These are phyloP conservation scores for Diutina siamensis DNA, from an alignment of 1,139 yeast species.

Conservation along the genomic window DNA sequence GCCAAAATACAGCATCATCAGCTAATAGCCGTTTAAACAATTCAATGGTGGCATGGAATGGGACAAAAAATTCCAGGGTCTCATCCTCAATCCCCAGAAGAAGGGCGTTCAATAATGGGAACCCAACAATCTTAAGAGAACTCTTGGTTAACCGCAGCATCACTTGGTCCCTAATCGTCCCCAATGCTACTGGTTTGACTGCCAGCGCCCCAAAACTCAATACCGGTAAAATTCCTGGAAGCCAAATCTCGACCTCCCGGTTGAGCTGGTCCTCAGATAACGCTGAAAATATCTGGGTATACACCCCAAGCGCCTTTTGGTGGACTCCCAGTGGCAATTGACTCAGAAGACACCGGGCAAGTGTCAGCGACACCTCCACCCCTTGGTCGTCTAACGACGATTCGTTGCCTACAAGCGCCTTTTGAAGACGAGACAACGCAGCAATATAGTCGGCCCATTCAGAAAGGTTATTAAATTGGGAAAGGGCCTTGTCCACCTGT, in stretches of 20 bases:
- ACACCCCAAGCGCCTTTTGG: conserved; percentile 71
- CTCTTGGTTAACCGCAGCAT: conserved; percentile 35
- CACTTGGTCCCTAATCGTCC: conserved; percentile 23
- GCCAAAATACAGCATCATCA: conserved; percentile 82
- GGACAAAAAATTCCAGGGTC: conserved; percentile 66
- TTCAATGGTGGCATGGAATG: conserved; percentile 50
- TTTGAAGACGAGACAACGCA: conserved; percentile 65
- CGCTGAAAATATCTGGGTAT: conserved; percentile 54
- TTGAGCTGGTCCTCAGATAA: conserved; percentile 43
- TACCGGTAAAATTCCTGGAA: conserved; percentile 81
- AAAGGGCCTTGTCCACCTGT: conserved; percentile 56
- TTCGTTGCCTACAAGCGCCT: conserved; percentile 35
- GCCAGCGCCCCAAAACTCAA: conserved; percentile 82
- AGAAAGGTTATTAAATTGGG: conserved; percentile 70
- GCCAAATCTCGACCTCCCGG: conserved; percentile 53
- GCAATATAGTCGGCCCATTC: conserved; percentile 99
- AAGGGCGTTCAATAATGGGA: conserved; percentile 62
- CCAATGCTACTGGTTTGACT: conserved; percentile 44
- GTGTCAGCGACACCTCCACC: conserved; percentile 36
- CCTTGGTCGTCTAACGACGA: conserved; percentile 23
- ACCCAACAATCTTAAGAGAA: conserved; percentile 42
- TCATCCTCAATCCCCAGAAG: conserved; percentile 91
- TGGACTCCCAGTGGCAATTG: conserved; percentile 91
- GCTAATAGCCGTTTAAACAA: conserved; percentile 43
- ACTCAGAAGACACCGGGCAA: conserved; percentile 63